Evolutionary conservation across 495 filamentous ascomycete genomes (phyloP).

Genomic region (Jackrogersella minutella): DNA sequence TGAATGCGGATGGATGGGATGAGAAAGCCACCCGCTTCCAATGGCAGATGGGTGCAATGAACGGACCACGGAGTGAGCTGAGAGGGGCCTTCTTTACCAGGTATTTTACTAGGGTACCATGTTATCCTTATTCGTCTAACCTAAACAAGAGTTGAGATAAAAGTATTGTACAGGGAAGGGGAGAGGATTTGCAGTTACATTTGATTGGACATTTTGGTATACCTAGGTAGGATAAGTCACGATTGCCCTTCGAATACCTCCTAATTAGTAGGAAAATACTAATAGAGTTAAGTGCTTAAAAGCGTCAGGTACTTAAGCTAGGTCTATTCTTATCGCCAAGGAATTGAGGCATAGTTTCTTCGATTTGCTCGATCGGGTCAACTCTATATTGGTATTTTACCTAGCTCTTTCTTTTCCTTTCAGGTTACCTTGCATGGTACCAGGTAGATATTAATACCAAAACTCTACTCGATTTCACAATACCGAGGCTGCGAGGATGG

Average conservation of each 20-base stretch:
- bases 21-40: slow-evolving; percentile 20
- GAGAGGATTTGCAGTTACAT: slow-evolving; percentile 8
- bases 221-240: neutral
- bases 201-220: neutral
- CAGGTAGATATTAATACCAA: no score
- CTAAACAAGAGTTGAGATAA: neutral
- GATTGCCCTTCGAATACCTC: neutral
- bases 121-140: slow-evolving; percentile 10
- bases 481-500: no score
- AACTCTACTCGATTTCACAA: neutral
- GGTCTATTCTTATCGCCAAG: slow-evolving; percentile 4
- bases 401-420: neutral
- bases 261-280: neutral
- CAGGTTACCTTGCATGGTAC: neutral
- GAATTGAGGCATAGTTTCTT: neutral
- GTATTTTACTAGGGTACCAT: slow-evolving; percentile 2
- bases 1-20: slow-evolving; percentile 4
- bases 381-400: neutral
- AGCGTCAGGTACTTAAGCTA: neutral
- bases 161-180: slow-evolving; percentile 9
- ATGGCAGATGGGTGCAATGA: slow-evolving; percentile 19
- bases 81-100: slow-evolving; percentile 23
- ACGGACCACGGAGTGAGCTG: slow-evolving; percentile 41
- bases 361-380: slow-evolving; percentile 1
- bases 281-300: neutral